phyloP scores from a whole-genome alignment of 495 filamentous ascomycete species.

The Alectoria sarmentosa region DNA sequence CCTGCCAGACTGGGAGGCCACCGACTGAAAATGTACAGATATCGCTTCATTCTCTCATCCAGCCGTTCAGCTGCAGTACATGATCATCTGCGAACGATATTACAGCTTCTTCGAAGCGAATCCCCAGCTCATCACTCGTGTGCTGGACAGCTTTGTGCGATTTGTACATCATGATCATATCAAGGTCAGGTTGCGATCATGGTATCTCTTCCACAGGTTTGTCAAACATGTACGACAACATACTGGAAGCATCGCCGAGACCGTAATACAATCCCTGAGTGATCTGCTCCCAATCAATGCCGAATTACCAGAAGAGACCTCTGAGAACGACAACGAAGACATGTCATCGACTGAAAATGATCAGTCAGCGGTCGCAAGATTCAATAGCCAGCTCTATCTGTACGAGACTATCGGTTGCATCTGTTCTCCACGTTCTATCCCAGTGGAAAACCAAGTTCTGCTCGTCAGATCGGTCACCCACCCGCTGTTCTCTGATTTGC shows the following conservation, averaged over 20 bases:
- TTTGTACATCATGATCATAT: constrained; percentile 81
- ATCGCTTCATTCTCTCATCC: constrained; percentile 83
- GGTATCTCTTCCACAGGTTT: constrained; percentile 92
- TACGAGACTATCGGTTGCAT: constrained; percentile 93
- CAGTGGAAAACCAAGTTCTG: constrained; percentile 71
- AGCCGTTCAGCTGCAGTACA: constrained; percentile 87
- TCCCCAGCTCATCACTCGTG: constrained; percentile 66
- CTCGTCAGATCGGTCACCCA: constrained; percentile 80
- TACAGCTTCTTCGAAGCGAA: constrained; percentile 86
- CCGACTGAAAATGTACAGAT: constrained; percentile 42
- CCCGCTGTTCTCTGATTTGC: constrained; percentile 79
- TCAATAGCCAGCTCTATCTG: constrained; percentile 83
- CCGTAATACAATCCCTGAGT: constrained; percentile 78
- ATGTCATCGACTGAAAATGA: constrained; percentile 90
- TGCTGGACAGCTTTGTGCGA: constrained; percentile 86
- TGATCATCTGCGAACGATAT: constrained; percentile 96
- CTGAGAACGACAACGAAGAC: constrained; percentile 72
- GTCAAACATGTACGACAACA: constrained; percentile 80
- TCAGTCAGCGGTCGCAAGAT: constrained; percentile 78
- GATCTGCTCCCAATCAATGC: constrained; percentile 88
- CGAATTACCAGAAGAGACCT: constrained; percentile 67
- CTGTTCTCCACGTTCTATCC: constrained; percentile 66
- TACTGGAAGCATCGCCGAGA: constrained; percentile 82
- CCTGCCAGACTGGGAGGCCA: constrained; percentile 1
- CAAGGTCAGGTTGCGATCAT: constrained; percentile 80